Percentiles rank a stretch among this genome's conserved stretches.
phyloP scores from a whole-genome alignment of 192 early-diverging fungal genomes.

The Lobulomyces angularis region DNA sequence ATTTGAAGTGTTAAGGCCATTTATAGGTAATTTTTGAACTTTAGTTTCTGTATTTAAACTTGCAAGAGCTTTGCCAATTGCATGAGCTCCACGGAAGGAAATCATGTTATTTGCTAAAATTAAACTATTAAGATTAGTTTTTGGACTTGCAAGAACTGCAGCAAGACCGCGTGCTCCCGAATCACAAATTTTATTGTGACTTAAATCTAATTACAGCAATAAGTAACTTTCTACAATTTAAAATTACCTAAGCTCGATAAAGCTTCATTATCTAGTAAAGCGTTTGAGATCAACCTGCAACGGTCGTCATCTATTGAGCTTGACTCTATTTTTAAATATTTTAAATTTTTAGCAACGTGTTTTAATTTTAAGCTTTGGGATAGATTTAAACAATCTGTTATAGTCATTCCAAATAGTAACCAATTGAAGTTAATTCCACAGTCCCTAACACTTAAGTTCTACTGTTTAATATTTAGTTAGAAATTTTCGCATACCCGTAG shows the following conservation, averaged over 20 bases:
- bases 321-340: constrained; percentile 19
- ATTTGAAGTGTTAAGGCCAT: no score
- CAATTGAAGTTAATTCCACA: constrained; percentile 38
- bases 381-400: constrained; percentile 23
- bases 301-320: constrained; percentile 32
- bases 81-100: constrained; percentile 12
- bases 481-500: constrained; percentile 21
- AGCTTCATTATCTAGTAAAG: constrained; percentile 20
- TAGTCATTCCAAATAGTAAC: constrained; percentile 38
- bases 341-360: constrained; percentile 1
- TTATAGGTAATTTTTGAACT: no score
- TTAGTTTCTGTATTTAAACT: background rate
- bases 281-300: constrained; percentile 20
- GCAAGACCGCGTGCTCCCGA: constrained; percentile 29
- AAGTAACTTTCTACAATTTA: constrained; percentile 1
- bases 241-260: constrained; percentile 21
- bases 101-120: constrained; percentile 32
- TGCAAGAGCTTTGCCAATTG: constrained; percentile 19
- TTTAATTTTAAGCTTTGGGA: constrained; percentile 9
- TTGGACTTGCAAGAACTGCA: constrained; percentile 19
- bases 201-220: constrained; percentile 24
- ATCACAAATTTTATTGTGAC: constrained; percentile 35
- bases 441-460: constrained; percentile 19
- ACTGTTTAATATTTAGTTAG: background rate
- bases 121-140: constrained; percentile 15